Conservation (phyloP, 768 basidiomycete species). For the Filobasidium wieringae region DNA sequence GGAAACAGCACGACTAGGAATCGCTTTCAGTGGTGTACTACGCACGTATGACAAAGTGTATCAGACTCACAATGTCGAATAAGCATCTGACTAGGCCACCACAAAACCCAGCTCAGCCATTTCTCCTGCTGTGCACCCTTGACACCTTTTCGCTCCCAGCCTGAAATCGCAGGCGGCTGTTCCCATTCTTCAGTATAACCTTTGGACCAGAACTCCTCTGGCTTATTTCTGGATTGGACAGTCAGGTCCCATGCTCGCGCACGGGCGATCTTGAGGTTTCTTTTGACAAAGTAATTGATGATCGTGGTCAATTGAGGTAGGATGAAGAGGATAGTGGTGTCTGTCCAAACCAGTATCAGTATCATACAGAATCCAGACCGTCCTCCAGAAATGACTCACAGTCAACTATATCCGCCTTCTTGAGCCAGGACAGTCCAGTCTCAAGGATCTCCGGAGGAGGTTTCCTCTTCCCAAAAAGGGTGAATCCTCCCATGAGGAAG, state of each 20-base stretch:
- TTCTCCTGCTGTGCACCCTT: constrained; percentile 17
- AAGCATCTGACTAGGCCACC: constrained; percentile 35
- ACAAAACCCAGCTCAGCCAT: constrained; percentile 28
- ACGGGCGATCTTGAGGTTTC: constrained; percentile 66
- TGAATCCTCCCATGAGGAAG: constrained; percentile 24
- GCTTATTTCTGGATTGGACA: constrained; percentile 68
- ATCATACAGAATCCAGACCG: not conserved
- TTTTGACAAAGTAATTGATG: constrained; percentile 67
- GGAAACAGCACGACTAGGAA: constrained; percentile 33
- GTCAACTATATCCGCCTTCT: constrained; percentile 10
- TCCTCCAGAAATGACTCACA: constrained; percentile 5
- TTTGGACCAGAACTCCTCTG: constrained; percentile 60
- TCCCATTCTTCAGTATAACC: constrained; percentile 39
- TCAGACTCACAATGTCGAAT: constrained; percentile 31
- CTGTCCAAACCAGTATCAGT: not conserved
- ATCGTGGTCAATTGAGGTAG: constrained; percentile 64
- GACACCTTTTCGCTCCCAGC: constrained; percentile 19
- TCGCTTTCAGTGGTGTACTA: not conserved
- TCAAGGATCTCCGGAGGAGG: constrained; percentile 8
- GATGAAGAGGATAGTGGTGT: constrained; percentile 48
- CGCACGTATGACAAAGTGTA: not conserved
- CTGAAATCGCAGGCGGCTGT: constrained; percentile 25
- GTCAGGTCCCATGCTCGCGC: constrained; percentile 54
- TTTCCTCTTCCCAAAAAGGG: constrained; percentile 19
- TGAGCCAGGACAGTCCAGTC: constrained; percentile 10